Conservation (phyloP, 176 grass and related monocot genomes). For the Metroxylon sagu region DNA sequence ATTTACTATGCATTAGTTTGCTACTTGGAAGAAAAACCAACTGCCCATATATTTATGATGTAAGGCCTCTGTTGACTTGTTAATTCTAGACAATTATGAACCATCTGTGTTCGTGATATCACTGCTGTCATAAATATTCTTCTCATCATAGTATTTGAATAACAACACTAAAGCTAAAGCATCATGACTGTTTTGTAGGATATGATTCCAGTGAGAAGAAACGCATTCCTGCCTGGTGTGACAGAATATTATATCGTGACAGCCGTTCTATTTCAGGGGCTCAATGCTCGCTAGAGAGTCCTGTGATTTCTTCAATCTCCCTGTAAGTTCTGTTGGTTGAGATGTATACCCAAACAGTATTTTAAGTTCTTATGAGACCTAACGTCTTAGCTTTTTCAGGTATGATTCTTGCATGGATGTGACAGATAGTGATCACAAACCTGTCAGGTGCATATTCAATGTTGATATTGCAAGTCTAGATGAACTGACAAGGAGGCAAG, state of each 20-base stretch:
- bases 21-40: too few species aligned
- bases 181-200: constrained; percentile 32
- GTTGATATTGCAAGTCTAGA: constrained; percentile 67
- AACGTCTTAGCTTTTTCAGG: constrained; percentile 33
- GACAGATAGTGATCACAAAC: constrained; percentile 87
- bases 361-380: background rate
- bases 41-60: too few species aligned
- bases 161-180: too few species aligned
- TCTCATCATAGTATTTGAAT: too few species aligned
- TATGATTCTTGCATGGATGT: constrained; percentile 94
- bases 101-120: too few species aligned
- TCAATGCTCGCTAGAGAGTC: constrained; percentile 56
- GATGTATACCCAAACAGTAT: too few species aligned
- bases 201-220: constrained; percentile 94
- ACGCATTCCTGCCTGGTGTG: constrained; percentile 94
- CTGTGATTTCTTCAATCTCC: constrained; percentile 73
- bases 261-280: constrained; percentile 37
- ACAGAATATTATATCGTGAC: constrained; percentile 82
- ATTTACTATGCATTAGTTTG: too few species aligned
- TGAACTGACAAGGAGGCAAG: constrained; percentile 56
- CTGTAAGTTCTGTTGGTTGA: constrained; percentile 52
- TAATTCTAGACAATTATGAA: too few species aligned
- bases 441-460: constrained; percentile 76
- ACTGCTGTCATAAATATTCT: too few species aligned
- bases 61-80: too few species aligned